Evolutionary conservation across 495 filamentous ascomycete genomes (phyloP).

Genomic region (Viridothelium virens): DNA sequence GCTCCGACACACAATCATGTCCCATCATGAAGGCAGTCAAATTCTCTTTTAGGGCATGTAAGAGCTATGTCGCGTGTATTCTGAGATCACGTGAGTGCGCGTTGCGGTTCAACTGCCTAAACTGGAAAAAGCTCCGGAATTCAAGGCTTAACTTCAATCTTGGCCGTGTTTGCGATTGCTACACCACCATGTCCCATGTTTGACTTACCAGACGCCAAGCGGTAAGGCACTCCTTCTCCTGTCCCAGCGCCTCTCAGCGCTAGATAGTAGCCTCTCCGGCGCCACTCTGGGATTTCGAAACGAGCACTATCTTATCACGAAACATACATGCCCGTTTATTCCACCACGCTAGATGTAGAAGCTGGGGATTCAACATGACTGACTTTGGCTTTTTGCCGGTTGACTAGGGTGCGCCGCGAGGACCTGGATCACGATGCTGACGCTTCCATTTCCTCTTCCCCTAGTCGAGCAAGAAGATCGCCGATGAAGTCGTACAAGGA

Average conservation of each 20-base stretch:
- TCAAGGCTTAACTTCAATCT: slow-evolving; percentile 8
- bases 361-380: too few relatives aligned
- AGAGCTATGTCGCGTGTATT: not conserved
- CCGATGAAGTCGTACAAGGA: not conserved
- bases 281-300: not conserved
- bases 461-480: not conserved
- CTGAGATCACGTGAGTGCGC: not conserved
- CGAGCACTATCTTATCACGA: too few relatives aligned
- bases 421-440: slow-evolving; percentile 38
- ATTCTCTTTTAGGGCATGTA: too few relatives aligned
- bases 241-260: not conserved
- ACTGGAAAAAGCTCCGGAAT: not conserved
- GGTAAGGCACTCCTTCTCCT: slow-evolving; percentile 33
- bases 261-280: not conserved
- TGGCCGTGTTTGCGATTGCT: not conserved
- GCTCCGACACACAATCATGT: not conserved
- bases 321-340: not conserved
- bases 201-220: slow-evolving; percentile 46
- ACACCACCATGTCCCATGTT: slow-evolving; percentile 37
- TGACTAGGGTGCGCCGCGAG: slow-evolving; percentile 43
- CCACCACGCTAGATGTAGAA: not conserved
- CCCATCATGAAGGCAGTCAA: too few relatives aligned
- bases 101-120: not conserved
- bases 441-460: slow-evolving; percentile 22
- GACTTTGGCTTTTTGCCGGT: not conserved